Base-by-base conservation (phyloP, 2,329 filamentous ascomycete species). In the Fusarium verrucosum region DNA sequence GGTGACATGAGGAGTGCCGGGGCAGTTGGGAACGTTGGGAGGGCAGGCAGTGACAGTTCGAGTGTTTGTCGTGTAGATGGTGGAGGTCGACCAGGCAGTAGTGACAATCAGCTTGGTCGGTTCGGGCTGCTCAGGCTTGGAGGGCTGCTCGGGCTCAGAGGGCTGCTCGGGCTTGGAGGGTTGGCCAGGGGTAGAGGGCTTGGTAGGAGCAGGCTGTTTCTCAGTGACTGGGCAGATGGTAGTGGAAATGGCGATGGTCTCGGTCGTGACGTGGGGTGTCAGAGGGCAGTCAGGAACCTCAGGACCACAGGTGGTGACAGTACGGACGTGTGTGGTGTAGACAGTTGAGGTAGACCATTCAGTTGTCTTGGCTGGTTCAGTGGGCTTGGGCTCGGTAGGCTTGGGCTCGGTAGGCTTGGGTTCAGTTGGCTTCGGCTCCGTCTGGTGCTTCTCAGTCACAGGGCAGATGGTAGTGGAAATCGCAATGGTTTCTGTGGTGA, bases 301-400 rank as follows among this genome's bases (percentile, higher is more conserved):
- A 4, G 52, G 47, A 5, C 40, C 41, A 10, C 58, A 65, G 22
- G 44, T 42, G 33, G 66, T 69, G 37, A 69, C 53, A 7, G 66
- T 69, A n/a, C 62, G 61, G 36, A 68, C 37, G n/a, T 43, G 51
- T 3, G 66, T 69, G 5, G 57, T 54, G 54, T 66, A 67, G 16
- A 66, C 37, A 28, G 62, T 64, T 2, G 62, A 66, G 3, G 50
- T 55, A 3, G 54, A 38, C 9, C 16, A 53, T 13, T 26, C 40
- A 11, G 37, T 50, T 6, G 47, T n/a, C 47, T 50, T 25, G 5
- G 51, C 11, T 2, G 44, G 38, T 14, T 44, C 20, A 1, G 60
- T 60, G 7, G 54, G 35, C 25, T 45, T 40, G 2, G 62, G 60
- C 19, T 49, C 36, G 1, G 57, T 60, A 46, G 0, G 51, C 28